A percentile compares a stretch with the other conserved stretches of the same genome.
These are phyloP conservation scores for Trametes cinnabarina DNA, from an alignment of 768 basidiomycete species.

Conservation along the genomic window DNA sequence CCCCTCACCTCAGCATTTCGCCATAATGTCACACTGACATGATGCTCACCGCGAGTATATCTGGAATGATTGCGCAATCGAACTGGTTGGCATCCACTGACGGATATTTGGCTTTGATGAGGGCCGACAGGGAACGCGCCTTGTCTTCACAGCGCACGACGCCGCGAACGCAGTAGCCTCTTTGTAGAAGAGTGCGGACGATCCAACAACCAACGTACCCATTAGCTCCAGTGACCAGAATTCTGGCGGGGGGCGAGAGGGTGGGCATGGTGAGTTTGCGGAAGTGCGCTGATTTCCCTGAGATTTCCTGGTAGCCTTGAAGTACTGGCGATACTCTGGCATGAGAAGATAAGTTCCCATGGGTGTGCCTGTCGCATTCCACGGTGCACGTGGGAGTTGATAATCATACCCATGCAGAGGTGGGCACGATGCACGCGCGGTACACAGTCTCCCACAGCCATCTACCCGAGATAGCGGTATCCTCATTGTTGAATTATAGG, in stretches of 20 bases:
- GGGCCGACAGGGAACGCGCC: conserved; percentile 48
- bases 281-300: background rate
- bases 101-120: conserved; percentile 33
- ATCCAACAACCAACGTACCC: conserved; percentile 59
- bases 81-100: background rate
- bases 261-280: conserved; percentile 29
- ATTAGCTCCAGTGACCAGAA: conserved; percentile 55
- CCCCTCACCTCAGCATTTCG: background rate
- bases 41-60: background rate
- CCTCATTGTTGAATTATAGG: no score
- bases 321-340: no score
- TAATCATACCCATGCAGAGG: no score
- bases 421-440: no score
- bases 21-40: background rate
- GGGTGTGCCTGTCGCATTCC: no score
- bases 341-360: no score
- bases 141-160: conserved; percentile 61
- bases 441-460: no score
- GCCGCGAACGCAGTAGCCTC: conserved; percentile 58
- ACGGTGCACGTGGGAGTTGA: no score
- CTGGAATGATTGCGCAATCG: background rate
- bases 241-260: conserved; percentile 26
- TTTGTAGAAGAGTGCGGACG: conserved; percentile 49
- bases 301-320: no score
- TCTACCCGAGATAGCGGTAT: no score